phyloP scores from a whole-genome alignment of 192 early-diverging fungal genomes.

The Martensiomyces pterosporus region DNA sequence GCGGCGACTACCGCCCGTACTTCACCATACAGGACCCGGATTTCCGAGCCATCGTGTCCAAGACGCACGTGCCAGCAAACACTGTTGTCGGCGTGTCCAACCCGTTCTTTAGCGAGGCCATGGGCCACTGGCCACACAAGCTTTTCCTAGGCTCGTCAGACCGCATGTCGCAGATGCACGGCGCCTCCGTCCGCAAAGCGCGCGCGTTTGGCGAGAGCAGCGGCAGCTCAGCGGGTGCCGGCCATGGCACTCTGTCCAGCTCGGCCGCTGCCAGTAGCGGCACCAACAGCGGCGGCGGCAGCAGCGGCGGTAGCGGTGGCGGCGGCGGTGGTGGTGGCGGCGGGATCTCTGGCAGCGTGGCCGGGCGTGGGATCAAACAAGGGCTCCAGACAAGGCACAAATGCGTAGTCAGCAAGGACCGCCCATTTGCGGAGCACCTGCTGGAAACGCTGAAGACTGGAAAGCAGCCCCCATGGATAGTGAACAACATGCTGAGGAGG shows the following conservation, averaged over 20 bases:
- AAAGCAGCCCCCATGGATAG: conserved; percentile 62
- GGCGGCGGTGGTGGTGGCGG: background rate
- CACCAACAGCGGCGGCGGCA: background rate
- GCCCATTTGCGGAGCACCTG: conserved; percentile 70
- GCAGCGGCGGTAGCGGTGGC: background rate
- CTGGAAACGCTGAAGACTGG: conserved; percentile 69
- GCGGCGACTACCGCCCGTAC: conserved; percentile 94
- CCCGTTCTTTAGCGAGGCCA: conserved; percentile 84
- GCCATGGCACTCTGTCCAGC: background rate
- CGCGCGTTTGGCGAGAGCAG: conserved; percentile 7
- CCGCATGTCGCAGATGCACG: conserved; percentile 47
- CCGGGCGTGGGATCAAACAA: conserved; percentile 15
- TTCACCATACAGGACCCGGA: conserved; percentile 97
- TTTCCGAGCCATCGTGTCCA: conserved; percentile 59
- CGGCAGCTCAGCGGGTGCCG: conserved; percentile 8
- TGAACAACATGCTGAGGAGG: conserved; percentile 89
- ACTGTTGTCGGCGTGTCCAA: conserved; percentile 94
- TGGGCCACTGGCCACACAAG: conserved; percentile 91
- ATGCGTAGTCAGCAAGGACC: conserved; percentile 78
- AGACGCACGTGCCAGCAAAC: conserved; percentile 66
- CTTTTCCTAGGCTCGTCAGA: conserved; percentile 57
- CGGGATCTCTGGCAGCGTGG: conserved; percentile 1
- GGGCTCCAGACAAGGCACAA: conserved; percentile 58
- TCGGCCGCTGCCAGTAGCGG: no score
- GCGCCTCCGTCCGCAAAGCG: conserved; percentile 13